Evolutionary conservation across 2,329 filamentous ascomycete genomes (phyloP), one percentile per base, ranked within the genome.

Genomic region (Colletotrichum lini): DNA sequence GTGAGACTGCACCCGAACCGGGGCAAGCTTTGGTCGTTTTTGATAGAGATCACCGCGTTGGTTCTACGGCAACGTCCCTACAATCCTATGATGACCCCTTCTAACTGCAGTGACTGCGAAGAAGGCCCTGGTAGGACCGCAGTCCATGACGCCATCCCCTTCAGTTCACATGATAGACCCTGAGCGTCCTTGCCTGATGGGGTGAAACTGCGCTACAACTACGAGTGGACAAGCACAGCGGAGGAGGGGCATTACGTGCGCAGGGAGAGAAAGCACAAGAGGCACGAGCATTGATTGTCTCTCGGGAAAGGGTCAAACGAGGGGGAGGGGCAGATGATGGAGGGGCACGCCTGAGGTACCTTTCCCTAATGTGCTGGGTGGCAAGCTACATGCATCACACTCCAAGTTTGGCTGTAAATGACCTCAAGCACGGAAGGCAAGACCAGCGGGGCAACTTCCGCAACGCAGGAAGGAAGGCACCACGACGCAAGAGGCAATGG

Each of bases 101-200:
- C 45, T 59, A 44, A 68, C 45, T 63, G 50, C 45, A 58, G 47
- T 40, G 47, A 49, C 67, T 44, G 26, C 50, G 26, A 70, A 56
- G 54, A 21, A 53, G 18, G 45, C 40, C 62, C 53, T 66, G 40
- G 54, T n/a, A 65, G 13, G 26, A 21, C n/a, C 40, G 45, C 18
- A 62, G 56, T 72, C 70, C 70, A 72, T 72, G 70, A 72, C 70
- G 70, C 61, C 70, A 72, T 71, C 70, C 49, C 35, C 60, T 70
- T 52, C 54, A 61, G 45, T 71, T 72, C 70, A 70, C 70, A 72
- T 72, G 70, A 72, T 66, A 72, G 70, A 72, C 70, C 70, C 66
- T 72, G 60, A 66, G 65, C 69, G 65, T 59, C 58, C 53, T 64
- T 72, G 50, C 68, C 69, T 44, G 65, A 72, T 69, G 53, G 69